Percentiles rank a stretch among this genome's conserved stretches.
Evolutionary conservation across 495 filamentous ascomycete genomes (phyloP).

Genomic region (Annulohypoxylon moriforme): DNA sequence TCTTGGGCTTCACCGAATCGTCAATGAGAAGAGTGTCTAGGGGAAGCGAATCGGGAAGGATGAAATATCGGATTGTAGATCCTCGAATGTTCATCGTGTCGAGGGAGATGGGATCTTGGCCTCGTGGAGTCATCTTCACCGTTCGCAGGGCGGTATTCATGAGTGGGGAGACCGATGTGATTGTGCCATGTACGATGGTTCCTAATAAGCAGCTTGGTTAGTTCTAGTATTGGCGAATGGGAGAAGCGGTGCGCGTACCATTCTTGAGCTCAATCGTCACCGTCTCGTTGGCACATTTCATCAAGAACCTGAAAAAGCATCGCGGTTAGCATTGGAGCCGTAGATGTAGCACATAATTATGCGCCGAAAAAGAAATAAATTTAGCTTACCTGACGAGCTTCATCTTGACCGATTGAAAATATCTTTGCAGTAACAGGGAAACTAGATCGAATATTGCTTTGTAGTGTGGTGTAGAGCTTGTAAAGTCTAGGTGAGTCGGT

Average conservation of each 20-base stretch:
- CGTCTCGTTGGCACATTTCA: slow-evolving; percentile 98
- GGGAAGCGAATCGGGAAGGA: slow-evolving; percentile 92
- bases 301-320: slow-evolving; percentile 78
- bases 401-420: slow-evolving; percentile 69
- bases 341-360: slow-evolving; percentile 44
- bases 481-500: slow-evolving; percentile 5
- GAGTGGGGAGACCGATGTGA: slow-evolving; percentile 91
- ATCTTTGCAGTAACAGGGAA: background rate
- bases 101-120: slow-evolving; percentile 84
- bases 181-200: slow-evolving; percentile 94
- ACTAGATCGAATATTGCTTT: background rate
- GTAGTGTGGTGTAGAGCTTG: slow-evolving; percentile 15
- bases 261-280: slow-evolving; percentile 98
- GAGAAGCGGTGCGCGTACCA: slow-evolving; percentile 64
- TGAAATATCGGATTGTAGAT: slow-evolving; percentile 91
- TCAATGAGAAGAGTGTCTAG: slow-evolving; percentile 95
- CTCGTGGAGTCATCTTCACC: slow-evolving; percentile 92
- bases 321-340: slow-evolving; percentile 54
- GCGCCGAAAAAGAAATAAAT: slow-evolving; percentile 31
- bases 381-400: slow-evolving; percentile 94
- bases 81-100: slow-evolving; percentile 98
- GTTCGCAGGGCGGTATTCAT: slow-evolving; percentile 97
- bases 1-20: slow-evolving; percentile 97
- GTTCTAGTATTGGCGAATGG: background rate
- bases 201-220: slow-evolving; percentile 60